These are phyloP conservation scores for Aureobasidium vineae DNA, from an alignment of 2,329 filamentous ascomycete species.

Conservation along the genomic window DNA sequence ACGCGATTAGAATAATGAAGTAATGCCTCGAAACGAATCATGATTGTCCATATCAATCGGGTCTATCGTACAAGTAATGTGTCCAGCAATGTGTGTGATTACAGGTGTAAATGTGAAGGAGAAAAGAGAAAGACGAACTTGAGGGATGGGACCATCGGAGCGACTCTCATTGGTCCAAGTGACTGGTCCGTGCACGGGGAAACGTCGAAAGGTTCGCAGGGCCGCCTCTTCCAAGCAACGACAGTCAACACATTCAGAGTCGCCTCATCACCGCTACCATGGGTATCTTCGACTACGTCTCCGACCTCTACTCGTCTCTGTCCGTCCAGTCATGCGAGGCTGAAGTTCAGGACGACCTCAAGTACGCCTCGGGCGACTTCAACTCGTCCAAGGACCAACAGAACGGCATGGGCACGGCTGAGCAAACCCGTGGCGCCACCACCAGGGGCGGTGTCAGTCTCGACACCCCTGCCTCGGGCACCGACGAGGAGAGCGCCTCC, in stretches of 20 bases:
- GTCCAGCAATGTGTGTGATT: neutral
- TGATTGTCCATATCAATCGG: neutral
- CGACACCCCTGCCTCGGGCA: constrained; percentile 43
- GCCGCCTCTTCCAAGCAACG: constrained; percentile 20
- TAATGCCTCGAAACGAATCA: constrained; percentile 20
- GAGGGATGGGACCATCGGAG: neutral
- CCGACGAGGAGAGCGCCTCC: constrained; percentile 44
- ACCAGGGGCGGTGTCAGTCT: constrained; percentile 43
- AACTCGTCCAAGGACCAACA: constrained; percentile 39
- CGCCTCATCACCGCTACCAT: constrained; percentile 43
- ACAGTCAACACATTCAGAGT: constrained; percentile 20
- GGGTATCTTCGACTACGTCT: constrained; percentile 64
- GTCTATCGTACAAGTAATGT: neutral
- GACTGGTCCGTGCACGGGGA: neutral
- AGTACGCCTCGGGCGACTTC: constrained; percentile 47
- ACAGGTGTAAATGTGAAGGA: neutral
- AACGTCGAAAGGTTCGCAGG: constrained; percentile 23
- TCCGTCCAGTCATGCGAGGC: constrained; percentile 60
- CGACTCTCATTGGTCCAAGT: constrained; percentile 4
- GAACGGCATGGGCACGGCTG: constrained; percentile 33
- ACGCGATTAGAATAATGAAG: constrained; percentile 9
- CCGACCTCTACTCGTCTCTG: constrained; percentile 64
- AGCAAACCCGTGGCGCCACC: constrained; percentile 36
- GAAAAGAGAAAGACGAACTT: neutral
- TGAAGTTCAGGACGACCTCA: constrained; percentile 56